Evolutionary conservation across 1,139 yeast genomes (phyloP), one percentile per base, ranked within the genome.

Genomic region (Geotrichum europaeum): DNA sequence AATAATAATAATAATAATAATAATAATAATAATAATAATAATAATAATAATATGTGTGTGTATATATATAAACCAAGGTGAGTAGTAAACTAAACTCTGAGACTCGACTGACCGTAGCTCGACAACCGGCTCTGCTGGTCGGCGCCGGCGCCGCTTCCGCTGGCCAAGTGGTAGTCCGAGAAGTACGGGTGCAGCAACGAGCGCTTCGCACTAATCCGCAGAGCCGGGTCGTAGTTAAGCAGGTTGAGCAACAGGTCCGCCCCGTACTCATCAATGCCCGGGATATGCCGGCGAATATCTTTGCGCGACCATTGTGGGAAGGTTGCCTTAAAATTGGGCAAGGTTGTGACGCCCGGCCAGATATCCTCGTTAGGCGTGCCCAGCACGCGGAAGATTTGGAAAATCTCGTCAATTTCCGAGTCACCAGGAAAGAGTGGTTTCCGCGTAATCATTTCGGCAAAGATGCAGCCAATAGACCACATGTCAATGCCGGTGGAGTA

Each of bases 401-500:
- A 92, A 67, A 94, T 94, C 77, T 94, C 97, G 74, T 94, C 99
- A 73, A 94, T 94, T 74, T 94, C 99, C 18, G 97, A 89, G 75
- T 94, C 99, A 36, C 99, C 99, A 1, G 98, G 96, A 77, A 94
- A 94, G 58, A 94, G 76, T 10, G 99, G 98, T 74, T 90, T 90
- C 65, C 99, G 81, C 71, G 92, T 90, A 68, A 95, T 94, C 98
- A 94, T 92, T 74, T 94, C 99, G 5, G 98, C 99, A 76, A 95
- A 94, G 62, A 94, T 94, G 75, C 98, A 92, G 25, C 99, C 99
- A 62, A 91, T 89, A 20, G 97, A 89, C 99, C 99, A 94, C 87
- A 95, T 91, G 73, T 94, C 99, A 57, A 94, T 98, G 32, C 98
- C 98, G 0, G 98, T 94, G 57, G 97, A 89, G 75, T 94, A 94